Percentiles rank a stretch among this genome's conserved stretches.
These are phyloP conservation scores for Lipomyces oligophaga DNA, from an alignment of 805 yeast species.

Conservation along the genomic window DNA sequence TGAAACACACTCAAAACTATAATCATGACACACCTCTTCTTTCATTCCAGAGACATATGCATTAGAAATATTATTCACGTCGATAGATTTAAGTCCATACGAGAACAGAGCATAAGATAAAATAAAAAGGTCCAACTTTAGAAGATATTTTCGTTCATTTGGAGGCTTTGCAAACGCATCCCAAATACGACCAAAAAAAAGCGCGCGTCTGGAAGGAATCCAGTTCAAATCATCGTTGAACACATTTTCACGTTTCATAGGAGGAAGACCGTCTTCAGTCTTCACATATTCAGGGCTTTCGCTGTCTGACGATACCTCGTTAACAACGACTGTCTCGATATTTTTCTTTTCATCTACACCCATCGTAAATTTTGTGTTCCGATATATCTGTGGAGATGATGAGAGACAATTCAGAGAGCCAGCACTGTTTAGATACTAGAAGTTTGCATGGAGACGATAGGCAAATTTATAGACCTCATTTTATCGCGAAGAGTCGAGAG, in stretches of 20 bases:
- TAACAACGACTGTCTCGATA: not conserved
- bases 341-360: not conserved
- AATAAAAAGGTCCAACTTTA: conserved; percentile 38
- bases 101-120: conserved; percentile 38
- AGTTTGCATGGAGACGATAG: too few relatives aligned
- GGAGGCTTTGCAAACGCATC: conserved; percentile 26
- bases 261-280: conserved; percentile 1
- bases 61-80: conserved; percentile 55
- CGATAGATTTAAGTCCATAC: conserved; percentile 52
- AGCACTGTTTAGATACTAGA: too few relatives aligned
- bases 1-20: not conserved
- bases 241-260: conserved; percentile 7
- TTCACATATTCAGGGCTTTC: not conserved
- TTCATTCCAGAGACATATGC: conserved; percentile 68
- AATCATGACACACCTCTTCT: conserved; percentile 42
- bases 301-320: not conserved
- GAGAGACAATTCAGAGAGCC: too few relatives aligned
- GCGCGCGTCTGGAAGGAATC: conserved; percentile 3
- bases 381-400: too few relatives aligned
- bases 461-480: too few relatives aligned
- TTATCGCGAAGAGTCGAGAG: too few relatives aligned
- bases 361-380: too few relatives aligned
- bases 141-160: conserved; percentile 35
- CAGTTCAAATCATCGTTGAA: conserved; percentile 18
- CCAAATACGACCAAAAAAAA: conserved; percentile 17